Evolutionary conservation across 1,284 basidiomycete species (phyloP), one percentile per base, ranked within the genome.

Genomic region (Ustilago hordei): DNA sequence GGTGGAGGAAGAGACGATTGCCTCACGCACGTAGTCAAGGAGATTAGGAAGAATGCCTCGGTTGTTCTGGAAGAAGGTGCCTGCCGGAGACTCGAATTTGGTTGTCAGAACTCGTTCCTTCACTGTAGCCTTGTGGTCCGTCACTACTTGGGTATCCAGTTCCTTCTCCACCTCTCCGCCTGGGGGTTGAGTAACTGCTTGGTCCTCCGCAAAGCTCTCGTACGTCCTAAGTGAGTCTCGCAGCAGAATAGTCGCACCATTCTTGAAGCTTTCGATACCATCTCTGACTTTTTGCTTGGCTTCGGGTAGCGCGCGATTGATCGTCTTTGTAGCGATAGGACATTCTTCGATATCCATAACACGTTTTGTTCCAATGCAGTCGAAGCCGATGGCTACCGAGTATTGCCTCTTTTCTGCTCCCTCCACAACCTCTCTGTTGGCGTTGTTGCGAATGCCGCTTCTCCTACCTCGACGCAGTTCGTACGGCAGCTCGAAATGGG

Each of bases 321-420:
- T 89, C 1, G 93, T 90, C 0, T 90, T 88, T 0, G 95, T 95
- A 0, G 94, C 95, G 57, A 99, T 96, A 0, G 94, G 92, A 84
- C 96, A 98, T 87, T 98, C 96, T 91, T 94, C 96, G 74, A 99
- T 99, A 85, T 99, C 96, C 87, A 98, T 88, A 8, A 94, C 92
- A 23, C 90, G 89, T 56, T 91, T 90, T 45, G 90, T 91, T 1
- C 93, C 93, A 43, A 92, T 91, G 53, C 90, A 69, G 60, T 98
- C 95, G 87, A 98, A 99, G 0, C 96, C 96, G 58, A 99, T 95
- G 38, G 91, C 90, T 23, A 95, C 86, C 89, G 92, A 92, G 88
- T 34, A 83, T 89, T 91, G 60, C 47, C 62, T 65, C 74, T 86
- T 81, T 43, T 83, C 83, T 2, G 74, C 60, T 15, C 32, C 81